Conservation (phyloP, 2,329 filamentous ascomycete species). For the Verticillium klebahnii region DNA sequence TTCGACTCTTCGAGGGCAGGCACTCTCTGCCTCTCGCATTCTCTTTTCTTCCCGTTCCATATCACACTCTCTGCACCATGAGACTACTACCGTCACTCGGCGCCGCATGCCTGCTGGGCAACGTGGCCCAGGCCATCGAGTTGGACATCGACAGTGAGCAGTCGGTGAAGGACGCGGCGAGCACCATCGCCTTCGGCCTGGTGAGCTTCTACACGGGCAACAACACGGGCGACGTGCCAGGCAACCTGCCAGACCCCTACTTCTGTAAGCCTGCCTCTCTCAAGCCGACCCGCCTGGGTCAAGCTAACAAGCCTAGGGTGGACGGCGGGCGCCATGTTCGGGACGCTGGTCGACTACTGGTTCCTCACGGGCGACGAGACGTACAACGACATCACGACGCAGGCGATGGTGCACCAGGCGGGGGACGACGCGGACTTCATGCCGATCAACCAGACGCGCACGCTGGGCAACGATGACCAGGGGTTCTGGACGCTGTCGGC, state of each 20-base stretch:
- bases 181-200: constrained; percentile 41
- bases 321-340: constrained; percentile 70
- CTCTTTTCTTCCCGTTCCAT: neutral
- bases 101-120: constrained; percentile 2
- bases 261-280: constrained; percentile 50
- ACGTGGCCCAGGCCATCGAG: constrained; percentile 7
- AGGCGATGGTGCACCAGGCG: constrained; percentile 58
- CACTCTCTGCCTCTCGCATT: neutral
- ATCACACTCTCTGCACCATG: neutral
- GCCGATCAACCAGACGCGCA: constrained; percentile 60
- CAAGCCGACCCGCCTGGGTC: constrained; percentile 20
- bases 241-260: constrained; percentile 56
- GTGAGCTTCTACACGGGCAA: constrained; percentile 51
- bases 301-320: constrained; percentile 51
- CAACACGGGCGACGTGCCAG: constrained; percentile 52
- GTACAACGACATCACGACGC: constrained; percentile 56
- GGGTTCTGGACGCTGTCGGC: constrained; percentile 84
- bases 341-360: constrained; percentile 69
- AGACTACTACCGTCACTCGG: neutral
- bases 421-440: constrained; percentile 58
- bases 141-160: constrained; percentile 33
- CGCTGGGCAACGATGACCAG: constrained; percentile 69
- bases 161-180: constrained; percentile 44
- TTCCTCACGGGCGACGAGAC: constrained; percentile 60
- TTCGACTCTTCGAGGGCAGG: neutral